Base-by-base conservation (phyloP, 164 flowering plant species). In the Houttuynia cordata region DNA sequence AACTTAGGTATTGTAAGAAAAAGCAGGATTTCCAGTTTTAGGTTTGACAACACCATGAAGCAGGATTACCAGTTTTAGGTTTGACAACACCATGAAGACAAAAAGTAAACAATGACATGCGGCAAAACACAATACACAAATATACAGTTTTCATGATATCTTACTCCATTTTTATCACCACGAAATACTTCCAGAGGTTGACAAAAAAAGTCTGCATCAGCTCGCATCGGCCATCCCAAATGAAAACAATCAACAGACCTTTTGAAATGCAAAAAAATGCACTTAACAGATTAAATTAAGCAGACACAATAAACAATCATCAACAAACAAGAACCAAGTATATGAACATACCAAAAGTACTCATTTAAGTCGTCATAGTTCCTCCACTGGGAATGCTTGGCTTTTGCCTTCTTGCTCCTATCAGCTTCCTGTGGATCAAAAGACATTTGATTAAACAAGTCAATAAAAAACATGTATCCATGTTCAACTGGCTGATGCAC, bases 321-420 rank as follows among this genome's bases (percentile, higher is more conserved):
- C 10, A 42, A 10, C n/a, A 14, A 42, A 42, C 12, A 42, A 42
- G 49, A 10, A 42, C 9, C 49, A 42, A 42, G 9, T 42, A 5
- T 14, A 42, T 42, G 12, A 30, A 17, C 24, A n/a, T 80, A 92
- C 97, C 98, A 92, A 64, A 92, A 92, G 71, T 89, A 92, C 64
- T 92, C 97, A 69, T 92, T 92, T 59, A 92, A 64, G 79, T 92
- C 98, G 75, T 92, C 98, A 79, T 92, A 92, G 66, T 89, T 92
- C 78, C 98, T 86, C 98, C 98, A 92, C n/a, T 86, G 91, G 13
- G 98, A 92, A 79, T 92, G 98, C 73, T 87, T 92, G 64, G 98
- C 80, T 73, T 70, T 86, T 58, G 81, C 93, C 59, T 53, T 74
- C 64, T 79, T 79, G 79, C 98, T 86, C 72, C 80, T 71, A 67